phyloP scores from a whole-genome alignment of 257 asterid species.

The Scutellaria galericulata region DNA sequence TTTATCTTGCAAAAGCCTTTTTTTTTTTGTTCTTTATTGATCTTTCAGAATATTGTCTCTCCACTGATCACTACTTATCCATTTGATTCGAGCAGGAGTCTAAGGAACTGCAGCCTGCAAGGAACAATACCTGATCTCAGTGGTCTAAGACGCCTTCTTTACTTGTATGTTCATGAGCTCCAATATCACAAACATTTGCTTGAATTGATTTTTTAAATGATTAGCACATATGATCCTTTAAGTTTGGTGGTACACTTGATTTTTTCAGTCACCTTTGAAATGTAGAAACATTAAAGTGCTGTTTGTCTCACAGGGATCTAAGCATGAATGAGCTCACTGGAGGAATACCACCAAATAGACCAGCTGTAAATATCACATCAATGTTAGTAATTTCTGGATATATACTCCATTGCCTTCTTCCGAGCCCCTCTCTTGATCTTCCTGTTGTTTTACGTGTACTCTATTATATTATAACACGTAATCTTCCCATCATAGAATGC shows the following conservation, averaged over 20 bases:
- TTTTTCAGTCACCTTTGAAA: not conserved
- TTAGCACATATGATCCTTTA: not conserved
- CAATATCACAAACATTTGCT: not conserved
- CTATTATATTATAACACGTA: not conserved
- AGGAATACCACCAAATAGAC: constrained; percentile 42
- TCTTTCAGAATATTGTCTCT: not conserved
- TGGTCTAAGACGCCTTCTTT: constrained; percentile 44
- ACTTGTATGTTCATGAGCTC: constrained; percentile 46
- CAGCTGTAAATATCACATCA: constrained; percentile 51
- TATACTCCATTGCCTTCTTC: not conserved
- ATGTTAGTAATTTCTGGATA: constrained; percentile 41
- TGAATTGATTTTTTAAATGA: constrained; percentile 11
- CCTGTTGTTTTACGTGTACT: not conserved
- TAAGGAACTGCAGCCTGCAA: constrained; percentile 58
- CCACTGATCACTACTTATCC: not conserved
- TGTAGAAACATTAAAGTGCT: not conserved
- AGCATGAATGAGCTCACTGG: constrained; percentile 54
- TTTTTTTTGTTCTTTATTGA: not conserved
- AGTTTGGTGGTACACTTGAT: constrained; percentile 2
- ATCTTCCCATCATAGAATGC: too few species aligned
- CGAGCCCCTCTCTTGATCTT: not conserved
- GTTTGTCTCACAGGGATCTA: constrained; percentile 54
- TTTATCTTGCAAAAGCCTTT: not conserved
- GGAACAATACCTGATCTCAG: constrained; percentile 60
- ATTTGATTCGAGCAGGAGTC: constrained; percentile 50